A percentile compares a stretch with the other conserved stretches of the same genome.
Conservation (phyloP, 208 protist genomes). For the Herpetomonas muscarum region DNA sequence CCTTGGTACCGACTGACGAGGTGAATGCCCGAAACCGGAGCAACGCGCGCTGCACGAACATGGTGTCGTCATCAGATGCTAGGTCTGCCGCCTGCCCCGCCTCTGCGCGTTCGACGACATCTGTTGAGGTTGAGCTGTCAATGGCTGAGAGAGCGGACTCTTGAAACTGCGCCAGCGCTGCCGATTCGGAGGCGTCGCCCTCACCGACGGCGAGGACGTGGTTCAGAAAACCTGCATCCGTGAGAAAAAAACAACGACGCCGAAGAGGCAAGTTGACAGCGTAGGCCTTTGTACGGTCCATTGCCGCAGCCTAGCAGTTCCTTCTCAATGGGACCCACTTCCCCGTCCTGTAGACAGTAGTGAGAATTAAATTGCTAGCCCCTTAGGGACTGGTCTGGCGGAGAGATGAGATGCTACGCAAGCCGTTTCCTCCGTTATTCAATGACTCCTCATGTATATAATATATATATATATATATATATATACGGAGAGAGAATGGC, state of each 20-base stretch:
- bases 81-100: not conserved
- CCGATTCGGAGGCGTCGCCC: slow-evolving; percentile 2
- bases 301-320: slow-evolving; percentile 2
- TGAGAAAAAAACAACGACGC: slow-evolving; percentile 68
- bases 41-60: not conserved
- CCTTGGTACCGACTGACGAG: not conserved
- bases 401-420: too few species aligned
- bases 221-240: slow-evolving; percentile 25
- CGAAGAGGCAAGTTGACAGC: slow-evolving; percentile 50
- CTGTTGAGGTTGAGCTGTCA: not conserved
- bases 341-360: not conserved
- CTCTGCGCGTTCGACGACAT: not conserved
- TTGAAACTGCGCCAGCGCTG: not conserved
- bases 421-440: too few species aligned
- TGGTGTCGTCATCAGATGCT: not conserved
- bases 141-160: too few species aligned
- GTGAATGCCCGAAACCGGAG: not conserved
- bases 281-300: slow-evolving; percentile 7
- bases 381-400: too few species aligned
- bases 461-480: too few species aligned
- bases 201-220: slow-evolving; percentile 1
- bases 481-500: too few species aligned
- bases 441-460: too few species aligned
- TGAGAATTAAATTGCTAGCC: not conserved
- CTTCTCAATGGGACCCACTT: not conserved